These are phyloP conservation scores for Aspergillus affinis DNA, from an alignment of 495 filamentous ascomycete species.

Conservation along the genomic window DNA sequence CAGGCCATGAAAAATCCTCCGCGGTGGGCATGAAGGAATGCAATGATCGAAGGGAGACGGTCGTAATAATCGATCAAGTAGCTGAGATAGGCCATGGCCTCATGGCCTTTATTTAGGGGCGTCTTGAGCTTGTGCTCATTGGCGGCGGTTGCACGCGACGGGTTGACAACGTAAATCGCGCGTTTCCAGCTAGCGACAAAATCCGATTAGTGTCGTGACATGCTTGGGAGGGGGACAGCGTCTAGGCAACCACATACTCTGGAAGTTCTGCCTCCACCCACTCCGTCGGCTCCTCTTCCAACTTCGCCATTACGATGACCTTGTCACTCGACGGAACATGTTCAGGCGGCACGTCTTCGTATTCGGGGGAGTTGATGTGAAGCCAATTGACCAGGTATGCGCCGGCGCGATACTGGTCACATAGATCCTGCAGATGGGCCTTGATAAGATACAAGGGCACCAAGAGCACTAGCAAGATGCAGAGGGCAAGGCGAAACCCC, in stretches of 20 bases:
- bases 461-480: conserved; percentile 29
- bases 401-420: conserved; percentile 46
- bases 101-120: conserved; percentile 67
- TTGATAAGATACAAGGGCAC: conserved; percentile 39
- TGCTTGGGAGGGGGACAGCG: neutral
- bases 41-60: conserved; percentile 60
- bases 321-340: conserved; percentile 32
- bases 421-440: conserved; percentile 38
- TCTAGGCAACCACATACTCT: conserved; percentile 33
- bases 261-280: conserved; percentile 62
- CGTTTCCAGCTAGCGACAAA: conserved; percentile 46
- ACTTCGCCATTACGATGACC: conserved; percentile 59
- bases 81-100: conserved; percentile 72
- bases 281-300: conserved; percentile 53
- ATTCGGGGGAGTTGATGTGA: conserved; percentile 17
- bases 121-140: conserved; percentile 37
- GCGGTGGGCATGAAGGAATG: conserved; percentile 69
- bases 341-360: conserved; percentile 10
- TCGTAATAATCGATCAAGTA: conserved; percentile 74
- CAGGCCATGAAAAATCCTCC: conserved; percentile 50
- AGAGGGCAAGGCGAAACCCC: conserved; percentile 35
- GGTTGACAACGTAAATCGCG: conserved; percentile 67
- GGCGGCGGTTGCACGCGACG: conserved; percentile 50
- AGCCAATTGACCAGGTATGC: conserved; percentile 41
- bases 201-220: neutral